Conservation (phyloP, 306 rosid genomes). For the Senna siamea region DNA sequence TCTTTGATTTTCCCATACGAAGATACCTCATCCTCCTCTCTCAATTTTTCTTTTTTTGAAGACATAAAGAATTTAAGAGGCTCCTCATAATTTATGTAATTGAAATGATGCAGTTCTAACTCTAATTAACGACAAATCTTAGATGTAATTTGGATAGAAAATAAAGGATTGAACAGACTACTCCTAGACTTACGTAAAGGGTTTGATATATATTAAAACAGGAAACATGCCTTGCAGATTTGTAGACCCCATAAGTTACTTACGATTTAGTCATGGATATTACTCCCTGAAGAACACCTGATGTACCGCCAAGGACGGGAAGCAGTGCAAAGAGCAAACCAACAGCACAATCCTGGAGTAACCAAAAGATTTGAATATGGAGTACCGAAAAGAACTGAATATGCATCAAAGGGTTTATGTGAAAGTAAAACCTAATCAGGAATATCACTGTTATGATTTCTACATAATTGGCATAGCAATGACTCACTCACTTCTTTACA, state of each 20-base stretch:
- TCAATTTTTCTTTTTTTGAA: neutral
- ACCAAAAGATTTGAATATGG: slow-evolving; percentile 1
- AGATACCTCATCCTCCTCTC: too few relatives aligned
- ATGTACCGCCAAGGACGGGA: slow-evolving; percentile 92
- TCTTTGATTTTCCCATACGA: too few relatives aligned
- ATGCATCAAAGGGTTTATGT: slow-evolving; percentile 22
- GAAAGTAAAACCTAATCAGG: neutral
- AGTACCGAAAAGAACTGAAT: neutral
- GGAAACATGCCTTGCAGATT: neutral
- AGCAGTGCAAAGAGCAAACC: slow-evolving; percentile 97
- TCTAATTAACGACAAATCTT: neutral
- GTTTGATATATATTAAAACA: slow-evolving; percentile 20
- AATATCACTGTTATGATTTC: slow-evolving; percentile 27
- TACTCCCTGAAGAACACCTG: slow-evolving; percentile 93
- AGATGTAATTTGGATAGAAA: slow-evolving; percentile 6
- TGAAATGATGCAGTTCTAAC: slow-evolving; percentile 31
- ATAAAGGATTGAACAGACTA: slow-evolving; percentile 19
- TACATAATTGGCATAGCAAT: neutral
- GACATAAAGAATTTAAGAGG: neutral
- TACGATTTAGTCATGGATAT: slow-evolving; percentile 85
- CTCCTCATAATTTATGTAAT: neutral
- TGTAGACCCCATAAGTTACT: slow-evolving; percentile 42
- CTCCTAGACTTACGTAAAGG: slow-evolving; percentile 7
- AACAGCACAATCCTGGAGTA: slow-evolving; percentile 95
- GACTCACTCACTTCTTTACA: neutral